Evolutionary conservation across 495 filamentous ascomycete genomes (phyloP).

Genomic region (Aspergillus olivimuriae): DNA sequence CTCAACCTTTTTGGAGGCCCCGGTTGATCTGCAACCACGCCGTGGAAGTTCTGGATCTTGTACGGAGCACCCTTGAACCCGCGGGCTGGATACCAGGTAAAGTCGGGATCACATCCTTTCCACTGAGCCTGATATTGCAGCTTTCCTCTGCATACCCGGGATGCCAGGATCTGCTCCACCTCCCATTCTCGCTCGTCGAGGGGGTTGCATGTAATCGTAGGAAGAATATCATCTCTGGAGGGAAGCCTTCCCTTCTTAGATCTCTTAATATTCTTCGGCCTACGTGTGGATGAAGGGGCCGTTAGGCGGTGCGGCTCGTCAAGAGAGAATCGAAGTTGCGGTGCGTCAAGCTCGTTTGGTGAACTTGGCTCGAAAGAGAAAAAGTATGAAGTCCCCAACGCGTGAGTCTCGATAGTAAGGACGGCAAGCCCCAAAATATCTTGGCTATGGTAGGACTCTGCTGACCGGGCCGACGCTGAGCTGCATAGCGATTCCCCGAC

Average conservation of each 20-base stretch:
- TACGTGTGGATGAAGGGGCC: neutral
- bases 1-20: conserved; percentile 2
- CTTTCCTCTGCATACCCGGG: no score
- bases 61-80: conserved; percentile 6
- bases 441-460: no score
- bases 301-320: neutral
- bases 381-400: no score
- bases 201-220: neutral
- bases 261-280: conserved; percentile 1
- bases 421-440: no score
- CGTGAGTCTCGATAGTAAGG: no score
- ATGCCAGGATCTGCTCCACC: no score
- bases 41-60: no score
- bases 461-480: neutral
- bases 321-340: no score
- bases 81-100: conserved; percentile 2
- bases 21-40: neutral
- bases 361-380: no score
- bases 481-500: neutral
- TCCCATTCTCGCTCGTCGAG: no score
- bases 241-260: neutral
- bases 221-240: neutral
- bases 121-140: no score
- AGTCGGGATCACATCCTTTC: conserved; percentile 1
- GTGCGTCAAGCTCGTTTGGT: no score